phyloP scores from a whole-genome alignment of 2,329 filamentous ascomycete species.

The Cercospora sesami region DNA sequence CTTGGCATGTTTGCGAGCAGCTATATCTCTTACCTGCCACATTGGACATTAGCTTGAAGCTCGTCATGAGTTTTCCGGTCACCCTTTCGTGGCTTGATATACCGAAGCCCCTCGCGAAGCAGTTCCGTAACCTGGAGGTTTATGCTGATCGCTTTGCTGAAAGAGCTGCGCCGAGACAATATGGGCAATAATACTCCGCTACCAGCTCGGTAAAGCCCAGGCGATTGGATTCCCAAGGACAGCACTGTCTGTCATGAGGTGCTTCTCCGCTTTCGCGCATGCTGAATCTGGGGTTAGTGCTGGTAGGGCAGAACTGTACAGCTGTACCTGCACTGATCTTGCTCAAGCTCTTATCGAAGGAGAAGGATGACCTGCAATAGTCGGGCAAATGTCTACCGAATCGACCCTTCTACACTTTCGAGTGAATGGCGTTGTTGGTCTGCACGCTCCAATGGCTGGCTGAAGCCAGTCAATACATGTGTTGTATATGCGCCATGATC shows the following conservation, averaged over 20 bases:
- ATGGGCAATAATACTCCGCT: neutral
- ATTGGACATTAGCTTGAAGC: neutral
- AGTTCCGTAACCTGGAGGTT: neutral
- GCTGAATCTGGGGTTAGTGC: neutral
- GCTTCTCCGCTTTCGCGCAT: neutral
- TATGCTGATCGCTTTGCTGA: neutral
- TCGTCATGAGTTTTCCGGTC: neutral
- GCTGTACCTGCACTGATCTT: neutral
- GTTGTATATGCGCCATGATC: neutral
- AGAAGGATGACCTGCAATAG: neutral
- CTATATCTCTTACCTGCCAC: neutral
- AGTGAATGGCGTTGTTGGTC: neutral
- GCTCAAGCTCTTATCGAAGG: neutral
- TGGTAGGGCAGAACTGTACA: neutral
- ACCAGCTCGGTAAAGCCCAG: neutral
- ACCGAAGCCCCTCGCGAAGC: neutral
- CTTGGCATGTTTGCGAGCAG: neutral
- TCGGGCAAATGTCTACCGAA: neutral
- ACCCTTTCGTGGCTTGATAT: neutral
- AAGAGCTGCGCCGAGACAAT: neutral
- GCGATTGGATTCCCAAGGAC: neutral
- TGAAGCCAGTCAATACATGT: neutral
- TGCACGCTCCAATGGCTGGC: neutral
- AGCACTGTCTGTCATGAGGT: neutral
- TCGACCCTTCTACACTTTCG: neutral